Base-by-base conservation (phyloP, 352 stramenopile species). In the Globisporangium cystogenes region DNA sequence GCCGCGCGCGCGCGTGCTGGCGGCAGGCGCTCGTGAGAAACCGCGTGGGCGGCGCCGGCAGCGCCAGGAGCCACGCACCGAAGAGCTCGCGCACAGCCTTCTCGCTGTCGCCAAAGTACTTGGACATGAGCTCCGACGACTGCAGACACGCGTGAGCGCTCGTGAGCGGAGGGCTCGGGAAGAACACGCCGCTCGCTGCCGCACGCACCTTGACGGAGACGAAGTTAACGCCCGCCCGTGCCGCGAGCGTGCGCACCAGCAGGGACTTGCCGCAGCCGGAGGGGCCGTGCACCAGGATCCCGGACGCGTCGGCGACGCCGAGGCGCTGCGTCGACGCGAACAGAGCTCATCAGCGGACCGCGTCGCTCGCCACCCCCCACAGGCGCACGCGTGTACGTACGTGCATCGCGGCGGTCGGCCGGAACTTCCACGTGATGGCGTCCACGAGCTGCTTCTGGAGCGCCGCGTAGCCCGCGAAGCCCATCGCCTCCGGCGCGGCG, bases 101-200 rank as follows among this genome's bases (percentile, higher is more conserved):
- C 57, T 95, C 85, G 49, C 81, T 95, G 55, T 93, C 85, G 20
- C 81, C 81, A 59, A 95, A 93, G 59, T 90, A 95, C 55, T 93
- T 93, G 52, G 82, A 93, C 12, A 95, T 64, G 41, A 95, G 55
- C 52, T 91, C 79, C 1, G 82, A 90, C 14, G 81, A 90, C 82
- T 93, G 60, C 26, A 39, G 36, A 18, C 10, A 7, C 21, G 26
- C 11, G 50, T 39, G 1, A n/a, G 24, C 23, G 27, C 18, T 21
- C 10, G 15, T 11, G 27, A 48, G 37, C 10, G 16, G 11, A 8
- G 15, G n/a, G n/a, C n/a, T n/a, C n/a, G n/a, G n/a, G n/a, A n/a
- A n/a, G 52, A 18, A 3, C 7, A 18, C 33, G 40, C 7, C 26
- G 26, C 21, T 18, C 3, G 33, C 4, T 0, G 48, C 14, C 7